phyloP scores from a whole-genome alignment of 2,329 filamentous ascomycete genomes.

The Neonectria neomacrospora region DNA sequence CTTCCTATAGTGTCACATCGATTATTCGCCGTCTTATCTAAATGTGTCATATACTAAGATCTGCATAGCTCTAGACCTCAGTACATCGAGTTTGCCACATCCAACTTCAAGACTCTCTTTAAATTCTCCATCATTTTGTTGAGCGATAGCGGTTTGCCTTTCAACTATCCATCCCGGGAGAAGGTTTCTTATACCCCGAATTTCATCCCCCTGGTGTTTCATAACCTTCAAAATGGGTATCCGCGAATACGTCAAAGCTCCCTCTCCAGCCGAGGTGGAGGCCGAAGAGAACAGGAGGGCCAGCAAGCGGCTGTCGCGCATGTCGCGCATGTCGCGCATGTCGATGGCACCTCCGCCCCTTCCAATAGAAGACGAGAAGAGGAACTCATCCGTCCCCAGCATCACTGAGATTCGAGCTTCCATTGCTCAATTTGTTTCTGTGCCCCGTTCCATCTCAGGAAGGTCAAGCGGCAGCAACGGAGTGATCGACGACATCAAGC shows the following conservation, averaged over 20 bases:
- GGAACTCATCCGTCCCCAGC: constrained; percentile 36
- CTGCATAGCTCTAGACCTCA: background rate
- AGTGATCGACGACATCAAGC: constrained; percentile 76
- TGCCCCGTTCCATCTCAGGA: constrained; percentile 64
- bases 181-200: background rate
- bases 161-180: background rate
- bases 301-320: constrained; percentile 25
- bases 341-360: constrained; percentile 37
- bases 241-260: constrained; percentile 70
- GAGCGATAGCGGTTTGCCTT: constrained; percentile 10
- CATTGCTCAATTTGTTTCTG: constrained; percentile 52
- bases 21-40: background rate
- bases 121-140: background rate
- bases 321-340: constrained; percentile 32
- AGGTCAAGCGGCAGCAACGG: constrained; percentile 57
- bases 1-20: background rate
- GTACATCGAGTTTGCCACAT: background rate
- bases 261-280: constrained; percentile 30
- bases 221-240: constrained; percentile 63
- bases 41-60: background rate
- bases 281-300: constrained; percentile 31
- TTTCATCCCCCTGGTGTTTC: background rate
- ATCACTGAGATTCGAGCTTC: constrained; percentile 60
- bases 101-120: constrained; percentile 13
- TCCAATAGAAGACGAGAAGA: constrained; percentile 52